Conservation (phyloP, 2,329 filamentous ascomycete species). For the Lojkania enalia region DNA sequence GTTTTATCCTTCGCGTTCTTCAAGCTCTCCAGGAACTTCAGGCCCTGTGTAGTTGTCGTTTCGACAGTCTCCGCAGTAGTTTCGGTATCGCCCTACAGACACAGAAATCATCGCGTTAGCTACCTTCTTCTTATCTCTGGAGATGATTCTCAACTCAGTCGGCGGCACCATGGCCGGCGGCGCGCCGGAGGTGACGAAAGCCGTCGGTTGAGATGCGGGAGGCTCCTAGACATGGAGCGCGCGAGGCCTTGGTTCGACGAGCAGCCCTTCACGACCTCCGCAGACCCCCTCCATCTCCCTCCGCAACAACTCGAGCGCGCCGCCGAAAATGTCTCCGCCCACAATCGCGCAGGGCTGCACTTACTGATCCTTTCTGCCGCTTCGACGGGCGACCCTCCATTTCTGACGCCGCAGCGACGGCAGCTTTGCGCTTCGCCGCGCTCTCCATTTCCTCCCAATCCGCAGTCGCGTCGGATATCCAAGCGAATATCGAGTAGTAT, state of each 20-base stretch:
- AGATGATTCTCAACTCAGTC: background rate
- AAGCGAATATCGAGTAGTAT: conserved; percentile 18
- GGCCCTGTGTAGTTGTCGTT: conserved; percentile 70
- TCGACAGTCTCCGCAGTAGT: conserved; percentile 60
- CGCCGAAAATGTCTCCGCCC: conserved; percentile 23
- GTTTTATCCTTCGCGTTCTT: conserved; percentile 79
- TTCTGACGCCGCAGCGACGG: conserved; percentile 53
- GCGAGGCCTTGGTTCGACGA: conserved; percentile 40
- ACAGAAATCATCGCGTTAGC: conserved; percentile 31
- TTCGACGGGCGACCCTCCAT: conserved; percentile 59
- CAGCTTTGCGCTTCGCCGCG: conserved; percentile 60
- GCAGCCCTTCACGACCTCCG: conserved; percentile 36
- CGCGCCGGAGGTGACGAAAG: conserved; percentile 30
- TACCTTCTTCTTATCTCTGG: conserved; percentile 4
- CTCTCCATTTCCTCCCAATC: conserved; percentile 45
- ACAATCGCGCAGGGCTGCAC: conserved; percentile 43
- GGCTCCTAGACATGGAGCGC: conserved; percentile 25
- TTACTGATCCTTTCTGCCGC: conserved; percentile 62
- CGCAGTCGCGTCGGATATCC: conserved; percentile 36
- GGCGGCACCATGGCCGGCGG: conserved; percentile 29
- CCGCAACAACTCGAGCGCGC: conserved; percentile 23
- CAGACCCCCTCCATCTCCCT: conserved; percentile 31
- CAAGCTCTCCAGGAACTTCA: conserved; percentile 74
- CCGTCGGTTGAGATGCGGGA: conserved; percentile 28
- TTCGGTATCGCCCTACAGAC: conserved; percentile 33